Conservation (phyloP, 2,329 filamentous ascomycete genomes). For the Aspergillus puulaauensis region DNA sequence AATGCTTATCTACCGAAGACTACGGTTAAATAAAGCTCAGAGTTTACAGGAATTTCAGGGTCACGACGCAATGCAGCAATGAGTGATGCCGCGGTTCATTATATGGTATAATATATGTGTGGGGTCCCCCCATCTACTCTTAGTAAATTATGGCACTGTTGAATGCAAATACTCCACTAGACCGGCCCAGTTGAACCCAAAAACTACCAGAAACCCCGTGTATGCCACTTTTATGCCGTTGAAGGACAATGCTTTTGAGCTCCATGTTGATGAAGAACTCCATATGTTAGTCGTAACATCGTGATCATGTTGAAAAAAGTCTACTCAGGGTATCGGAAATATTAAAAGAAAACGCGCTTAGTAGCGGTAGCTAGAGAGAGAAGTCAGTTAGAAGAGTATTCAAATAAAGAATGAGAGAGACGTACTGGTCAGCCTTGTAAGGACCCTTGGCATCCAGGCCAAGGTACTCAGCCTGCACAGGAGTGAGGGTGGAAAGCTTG, state of each 20-base stretch:
- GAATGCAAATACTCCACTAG: constrained; percentile 39
- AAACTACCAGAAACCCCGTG: constrained; percentile 32
- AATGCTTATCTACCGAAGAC: neutral
- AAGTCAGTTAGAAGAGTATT: neutral
- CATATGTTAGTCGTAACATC: constrained; percentile 59
- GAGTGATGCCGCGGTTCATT: neutral
- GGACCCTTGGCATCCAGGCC: constrained; percentile 81
- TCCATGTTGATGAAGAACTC: constrained; percentile 42
- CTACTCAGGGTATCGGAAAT: constrained; percentile 39
- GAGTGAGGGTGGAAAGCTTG: constrained; percentile 83
- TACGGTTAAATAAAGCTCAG: constrained; percentile 12
- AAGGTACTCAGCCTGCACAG: constrained; percentile 92
- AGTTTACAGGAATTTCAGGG: neutral
- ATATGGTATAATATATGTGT: constrained; percentile 6
- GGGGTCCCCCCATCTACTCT: constrained; percentile 4
- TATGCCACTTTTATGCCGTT: constrained; percentile 54
- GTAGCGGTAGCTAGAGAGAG: constrained; percentile 60
- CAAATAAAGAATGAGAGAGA: neutral
- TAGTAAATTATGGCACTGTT: constrained; percentile 24
- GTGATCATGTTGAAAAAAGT: constrained; percentile 58
- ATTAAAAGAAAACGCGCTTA: constrained; percentile 48
- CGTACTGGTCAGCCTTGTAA: constrained; percentile 91
- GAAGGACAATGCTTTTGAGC: constrained; percentile 58
- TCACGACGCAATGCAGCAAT: neutral
- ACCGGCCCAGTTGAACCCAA: constrained; percentile 28